Evolutionary conservation across 192 early-diverging fungal genomes (phyloP), one percentile per base, ranked within the genome.

Genomic region (Funneliformis mosseae): DNA sequence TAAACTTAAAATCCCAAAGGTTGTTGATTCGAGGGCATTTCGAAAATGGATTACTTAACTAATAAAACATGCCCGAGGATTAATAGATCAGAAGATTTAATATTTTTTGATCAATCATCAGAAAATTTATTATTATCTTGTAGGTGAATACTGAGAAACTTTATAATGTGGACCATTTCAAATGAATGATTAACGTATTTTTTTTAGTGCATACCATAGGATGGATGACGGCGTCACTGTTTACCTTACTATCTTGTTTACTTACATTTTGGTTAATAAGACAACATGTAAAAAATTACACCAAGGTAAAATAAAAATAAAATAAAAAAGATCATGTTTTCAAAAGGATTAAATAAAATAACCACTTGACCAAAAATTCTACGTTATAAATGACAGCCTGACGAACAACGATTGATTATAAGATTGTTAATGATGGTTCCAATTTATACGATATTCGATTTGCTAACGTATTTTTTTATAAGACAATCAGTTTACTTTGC

Each of bases 341-440:
- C 1, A 27, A 64, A 27, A 64, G 4, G 12, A 23, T 10, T 61
- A 61, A 61, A 14, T 9, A 61, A 61, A 61, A n/a, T 16, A 21
- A 60, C n/a, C n/a, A 8, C 5, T 64, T 28, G 1, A 33, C 33
- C n/a, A n/a, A 33, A 33, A 33, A 33, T 2, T 33, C 33, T 33
- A 3, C 33, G 3, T 33, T 64, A 10, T 25, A 1, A 5, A 23
- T 25, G 9, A 64, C 11, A 64, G 63, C 63, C 63, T 27, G 27
- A 64, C 6, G 23, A 64, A 64, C 63, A 64, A 64, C 23, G 63
- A 64, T 64, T 64, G 8, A 28, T 64, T 23, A 27, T 64, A 64
- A 64, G 63, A 12, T 64, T 64, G 27, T 64, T 64, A 28, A 27
- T 64, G n/a, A 64, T 28, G 63, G 63, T 64, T 64, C 63, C 63